These are phyloP conservation scores for Durio zibethinus DNA, from an alignment of 345 rosid genomes.

Conservation along the genomic window DNA sequence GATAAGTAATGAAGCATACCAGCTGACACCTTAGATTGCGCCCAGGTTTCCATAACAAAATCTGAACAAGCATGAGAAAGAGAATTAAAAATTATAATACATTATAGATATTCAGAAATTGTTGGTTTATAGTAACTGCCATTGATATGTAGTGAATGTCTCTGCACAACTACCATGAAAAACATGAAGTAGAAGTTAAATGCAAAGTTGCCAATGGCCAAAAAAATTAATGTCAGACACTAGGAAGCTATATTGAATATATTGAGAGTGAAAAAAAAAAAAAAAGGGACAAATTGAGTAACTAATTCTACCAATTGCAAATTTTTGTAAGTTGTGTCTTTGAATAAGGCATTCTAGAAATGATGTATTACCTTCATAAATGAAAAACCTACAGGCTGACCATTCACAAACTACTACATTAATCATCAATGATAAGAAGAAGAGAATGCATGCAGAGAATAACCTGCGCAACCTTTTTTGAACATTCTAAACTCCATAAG, in stretches of 20 bases:
- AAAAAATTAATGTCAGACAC: background rate
- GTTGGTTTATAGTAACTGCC: background rate
- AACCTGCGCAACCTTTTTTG: conserved; percentile 77
- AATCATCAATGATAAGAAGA: background rate
- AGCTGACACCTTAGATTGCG: conserved; percentile 72
- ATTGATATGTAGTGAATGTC: background rate
- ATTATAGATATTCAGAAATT: background rate
- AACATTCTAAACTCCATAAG: conserved; percentile 6
- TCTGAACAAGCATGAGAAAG: conserved; percentile 27
- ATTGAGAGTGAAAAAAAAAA: background rate
- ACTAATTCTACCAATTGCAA: background rate
- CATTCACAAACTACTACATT: background rate
- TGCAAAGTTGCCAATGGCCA: background rate
- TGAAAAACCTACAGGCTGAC: background rate
- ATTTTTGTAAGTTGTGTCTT: background rate
- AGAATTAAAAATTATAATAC: conserved; percentile 8
- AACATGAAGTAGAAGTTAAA: background rate
- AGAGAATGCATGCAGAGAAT: background rate
- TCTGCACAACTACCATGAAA: background rate
- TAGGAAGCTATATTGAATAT: background rate
- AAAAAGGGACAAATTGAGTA: background rate
- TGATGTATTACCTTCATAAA: background rate
- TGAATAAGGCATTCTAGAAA: background rate
- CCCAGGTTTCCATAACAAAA: conserved; percentile 43
- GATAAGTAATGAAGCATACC: conserved; percentile 78